phyloP scores from a whole-genome alignment of 2,329 filamentous ascomycete genomes.

The Leptographium radiaticola region DNA sequence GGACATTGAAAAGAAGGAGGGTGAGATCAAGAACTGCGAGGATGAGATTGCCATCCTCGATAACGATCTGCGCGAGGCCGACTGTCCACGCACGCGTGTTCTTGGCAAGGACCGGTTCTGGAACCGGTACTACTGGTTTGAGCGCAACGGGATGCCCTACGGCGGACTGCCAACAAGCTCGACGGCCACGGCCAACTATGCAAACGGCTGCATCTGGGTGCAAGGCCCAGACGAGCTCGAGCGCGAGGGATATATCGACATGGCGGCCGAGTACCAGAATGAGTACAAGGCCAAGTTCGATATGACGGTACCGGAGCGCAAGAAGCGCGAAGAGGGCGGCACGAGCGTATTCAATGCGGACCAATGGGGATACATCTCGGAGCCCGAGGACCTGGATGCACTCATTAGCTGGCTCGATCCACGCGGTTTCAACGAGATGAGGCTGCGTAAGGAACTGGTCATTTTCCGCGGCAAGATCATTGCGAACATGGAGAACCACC shows the following conservation, averaged over 20 bases:
- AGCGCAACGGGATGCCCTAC: conserved; percentile 96
- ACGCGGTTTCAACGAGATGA: conserved; percentile 73
- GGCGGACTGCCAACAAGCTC: conserved; percentile 78
- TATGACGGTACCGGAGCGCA: conserved; percentile 75
- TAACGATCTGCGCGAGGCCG: conserved; percentile 84
- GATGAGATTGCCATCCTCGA: conserved; percentile 75
- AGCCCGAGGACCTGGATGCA: conserved; percentile 62
- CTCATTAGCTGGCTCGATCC: conserved; percentile 82
- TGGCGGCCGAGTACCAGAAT: conserved; percentile 54
- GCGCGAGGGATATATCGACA: conserved; percentile 72
- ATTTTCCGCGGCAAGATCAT: conserved; percentile 63
- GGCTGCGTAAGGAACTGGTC: conserved; percentile 75
- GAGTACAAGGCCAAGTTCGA: conserved; percentile 67
- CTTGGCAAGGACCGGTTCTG: conserved; percentile 93
- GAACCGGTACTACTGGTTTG: conserved; percentile 99
- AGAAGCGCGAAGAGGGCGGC: conserved; percentile 69
- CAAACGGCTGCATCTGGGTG: conserved; percentile 91
- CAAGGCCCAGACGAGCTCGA: conserved; percentile 90
- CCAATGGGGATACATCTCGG: conserved; percentile 88
- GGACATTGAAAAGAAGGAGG: conserved; percentile 80
- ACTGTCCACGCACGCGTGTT: conserved; percentile 79
- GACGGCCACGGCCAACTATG: conserved; percentile 75
- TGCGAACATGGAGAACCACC: conserved; percentile 68
- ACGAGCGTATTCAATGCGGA: conserved; percentile 64
- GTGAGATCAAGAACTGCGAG: conserved; percentile 67